phyloP scores from a whole-genome alignment of 2,329 filamentous ascomycete genomes.

The Arachnomyces sp. region DNA sequence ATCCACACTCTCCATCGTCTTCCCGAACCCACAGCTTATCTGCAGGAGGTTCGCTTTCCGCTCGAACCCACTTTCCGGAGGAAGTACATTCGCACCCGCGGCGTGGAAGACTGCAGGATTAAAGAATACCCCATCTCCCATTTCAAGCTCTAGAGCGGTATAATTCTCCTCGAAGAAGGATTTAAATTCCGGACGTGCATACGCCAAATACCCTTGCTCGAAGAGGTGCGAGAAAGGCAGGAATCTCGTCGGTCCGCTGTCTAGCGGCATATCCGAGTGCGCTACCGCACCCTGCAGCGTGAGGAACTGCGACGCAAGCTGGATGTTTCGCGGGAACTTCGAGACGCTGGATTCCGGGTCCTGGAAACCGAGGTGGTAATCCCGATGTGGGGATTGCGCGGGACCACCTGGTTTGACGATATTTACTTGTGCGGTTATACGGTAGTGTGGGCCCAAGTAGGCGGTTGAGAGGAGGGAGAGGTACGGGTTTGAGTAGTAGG shows the following conservation, averaged over 20 bases:
- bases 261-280: slow-evolving; percentile 52
- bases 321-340: slow-evolving; percentile 44
- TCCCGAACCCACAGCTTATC: slow-evolving; percentile 54
- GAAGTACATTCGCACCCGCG: slow-evolving; percentile 46
- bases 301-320: slow-evolving; percentile 48
- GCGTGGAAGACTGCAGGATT: slow-evolving; percentile 57
- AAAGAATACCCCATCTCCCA: slow-evolving; percentile 57
- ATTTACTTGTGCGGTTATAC: slow-evolving; percentile 55
- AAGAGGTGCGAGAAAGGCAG: slow-evolving; percentile 54
- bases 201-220: slow-evolving; percentile 51
- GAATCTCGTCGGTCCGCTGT: slow-evolving; percentile 52
- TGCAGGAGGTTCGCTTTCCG: slow-evolving; percentile 56
- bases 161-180: slow-evolving; percentile 47
- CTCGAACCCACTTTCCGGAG: slow-evolving; percentile 36
- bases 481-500: slow-evolving; percentile 55
- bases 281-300: slow-evolving; percentile 57
- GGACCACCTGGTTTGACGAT: slow-evolving; percentile 52
- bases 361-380: slow-evolving; percentile 59
- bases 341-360: slow-evolving; percentile 36
- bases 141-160: slow-evolving; percentile 44
- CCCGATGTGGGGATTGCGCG: slow-evolving; percentile 51
- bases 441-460: slow-evolving; percentile 54
- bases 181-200: slow-evolving; percentile 45
- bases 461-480: slow-evolving; percentile 44
- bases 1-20: slow-evolving; percentile 56